Evolutionary conservation across 2,329 filamentous ascomycete species (phyloP).

Genomic region (Lecanicillium sp.): DNA sequence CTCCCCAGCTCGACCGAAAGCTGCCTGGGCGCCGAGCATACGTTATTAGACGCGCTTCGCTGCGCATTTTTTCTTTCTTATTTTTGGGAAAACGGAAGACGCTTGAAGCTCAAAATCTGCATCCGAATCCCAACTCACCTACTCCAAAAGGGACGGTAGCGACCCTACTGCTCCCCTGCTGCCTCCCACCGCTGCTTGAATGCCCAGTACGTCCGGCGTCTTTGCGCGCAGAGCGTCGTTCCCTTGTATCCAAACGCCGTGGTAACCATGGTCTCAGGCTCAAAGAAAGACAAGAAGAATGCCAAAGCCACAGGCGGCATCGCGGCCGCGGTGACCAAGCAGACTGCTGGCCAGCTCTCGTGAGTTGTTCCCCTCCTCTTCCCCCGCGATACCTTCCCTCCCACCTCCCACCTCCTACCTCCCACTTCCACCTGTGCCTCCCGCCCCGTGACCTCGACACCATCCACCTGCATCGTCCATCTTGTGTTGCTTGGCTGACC

Average conservation of each 20-base stretch:
- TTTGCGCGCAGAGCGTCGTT: constrained; percentile 9
- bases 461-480: constrained; percentile 5
- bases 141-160: background rate
- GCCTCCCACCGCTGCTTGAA: constrained; percentile 20
- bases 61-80: too few relatives aligned
- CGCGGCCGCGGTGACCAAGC: constrained; percentile 45
- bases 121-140: too few relatives aligned
- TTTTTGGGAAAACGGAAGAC: too few relatives aligned
- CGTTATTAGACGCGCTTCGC: too few relatives aligned
- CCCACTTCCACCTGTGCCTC: constrained; percentile 12
- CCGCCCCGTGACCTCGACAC: constrained; percentile 12
- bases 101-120: too few relatives aligned
- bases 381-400: constrained; percentile 7
- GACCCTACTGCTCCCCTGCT: constrained; percentile 7
- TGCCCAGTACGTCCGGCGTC: constrained; percentile 24
- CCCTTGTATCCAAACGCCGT: background rate
- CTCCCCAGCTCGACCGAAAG: too few relatives aligned
- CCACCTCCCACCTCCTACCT: constrained; percentile 19
- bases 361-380: constrained; percentile 23
- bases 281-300: constrained; percentile 48
- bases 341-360: constrained; percentile 44
- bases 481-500: background rate
- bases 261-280: constrained; percentile 20
- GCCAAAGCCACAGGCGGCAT: constrained; percentile 46
- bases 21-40: too few relatives aligned